Conservation (phyloP, 331 rosid species). For the Malus hybrid region DNA sequence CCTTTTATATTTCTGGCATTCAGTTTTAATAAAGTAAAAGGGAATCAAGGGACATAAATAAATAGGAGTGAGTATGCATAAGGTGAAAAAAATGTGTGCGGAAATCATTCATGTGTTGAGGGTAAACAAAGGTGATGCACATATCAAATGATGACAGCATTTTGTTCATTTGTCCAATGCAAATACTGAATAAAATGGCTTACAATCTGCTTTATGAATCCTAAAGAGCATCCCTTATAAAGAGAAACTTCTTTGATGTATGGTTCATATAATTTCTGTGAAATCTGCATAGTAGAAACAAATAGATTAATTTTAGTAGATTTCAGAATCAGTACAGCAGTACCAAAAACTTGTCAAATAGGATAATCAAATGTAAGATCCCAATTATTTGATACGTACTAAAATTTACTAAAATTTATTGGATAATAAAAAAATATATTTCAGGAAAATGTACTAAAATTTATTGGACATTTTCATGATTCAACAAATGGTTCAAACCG, state of each 20-base stretch:
- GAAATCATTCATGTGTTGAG: neutral
- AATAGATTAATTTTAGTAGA: neutral
- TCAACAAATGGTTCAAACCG: neutral
- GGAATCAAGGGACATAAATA: too few relatives aligned
- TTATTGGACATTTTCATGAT: neutral
- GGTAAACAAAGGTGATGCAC: neutral
- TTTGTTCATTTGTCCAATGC: neutral
- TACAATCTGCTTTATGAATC: slow-evolving; percentile 59
- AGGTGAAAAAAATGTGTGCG: too few relatives aligned
- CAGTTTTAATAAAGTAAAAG: too few relatives aligned
- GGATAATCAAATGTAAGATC: neutral
- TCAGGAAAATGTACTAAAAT: too few relatives aligned
- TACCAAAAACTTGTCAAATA: too few relatives aligned
- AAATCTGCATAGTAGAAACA: slow-evolving; percentile 35
- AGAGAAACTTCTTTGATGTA: slow-evolving; percentile 37
- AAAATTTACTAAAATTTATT: too few relatives aligned
- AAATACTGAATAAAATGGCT: slow-evolving; percentile 8
- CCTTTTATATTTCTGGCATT: too few relatives aligned
- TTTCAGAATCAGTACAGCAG: neutral
- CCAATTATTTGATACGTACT: too few relatives aligned
- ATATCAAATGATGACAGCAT: neutral
- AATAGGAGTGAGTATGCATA: too few relatives aligned
- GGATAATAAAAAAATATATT: too few relatives aligned
- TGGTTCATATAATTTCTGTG: slow-evolving; percentile 40
- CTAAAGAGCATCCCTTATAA: slow-evolving; percentile 50